Evolutionary conservation across 2,329 filamentous ascomycete species (phyloP).

Genomic region (Keithomyces neogunnii): DNA sequence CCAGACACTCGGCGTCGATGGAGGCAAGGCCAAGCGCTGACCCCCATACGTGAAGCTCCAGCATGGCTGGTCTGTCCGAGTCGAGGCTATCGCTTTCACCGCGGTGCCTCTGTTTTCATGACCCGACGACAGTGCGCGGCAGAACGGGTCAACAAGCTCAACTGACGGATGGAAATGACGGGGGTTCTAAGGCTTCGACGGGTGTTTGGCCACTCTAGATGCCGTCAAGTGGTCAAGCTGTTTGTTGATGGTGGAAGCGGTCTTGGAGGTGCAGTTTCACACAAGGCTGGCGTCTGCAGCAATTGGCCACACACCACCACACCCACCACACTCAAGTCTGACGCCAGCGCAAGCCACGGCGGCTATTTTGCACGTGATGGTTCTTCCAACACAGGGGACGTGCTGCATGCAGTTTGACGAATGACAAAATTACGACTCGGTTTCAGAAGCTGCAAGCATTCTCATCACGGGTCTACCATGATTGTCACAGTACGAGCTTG

Average conservation of each 20-base stretch:
- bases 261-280: neutral
- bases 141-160: neutral
- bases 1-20: slow-evolving; percentile 84
- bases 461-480: too few relatives aligned
- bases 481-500: too few relatives aligned
- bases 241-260: neutral
- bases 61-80: slow-evolving; percentile 15
- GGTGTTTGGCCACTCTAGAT: neutral
- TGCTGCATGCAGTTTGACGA: too few relatives aligned
- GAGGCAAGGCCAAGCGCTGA: slow-evolving; percentile 83
- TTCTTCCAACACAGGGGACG: too few relatives aligned
- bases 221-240: too few relatives aligned
- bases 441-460: too few relatives aligned
- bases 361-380: too few relatives aligned
- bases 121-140: neutral
- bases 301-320: too few relatives aligned
- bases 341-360: too few relatives aligned
- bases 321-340: too few relatives aligned
- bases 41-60: slow-evolving; percentile 81
- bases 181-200: neutral
- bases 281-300: neutral
- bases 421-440: too few relatives aligned
- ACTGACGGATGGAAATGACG: neutral
- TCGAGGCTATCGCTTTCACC: neutral
- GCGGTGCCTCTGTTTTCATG: neutral